Evolutionary conservation across 2,329 filamentous ascomycete genomes (phyloP).

Genomic region (Lecanicillium sp.): DNA sequence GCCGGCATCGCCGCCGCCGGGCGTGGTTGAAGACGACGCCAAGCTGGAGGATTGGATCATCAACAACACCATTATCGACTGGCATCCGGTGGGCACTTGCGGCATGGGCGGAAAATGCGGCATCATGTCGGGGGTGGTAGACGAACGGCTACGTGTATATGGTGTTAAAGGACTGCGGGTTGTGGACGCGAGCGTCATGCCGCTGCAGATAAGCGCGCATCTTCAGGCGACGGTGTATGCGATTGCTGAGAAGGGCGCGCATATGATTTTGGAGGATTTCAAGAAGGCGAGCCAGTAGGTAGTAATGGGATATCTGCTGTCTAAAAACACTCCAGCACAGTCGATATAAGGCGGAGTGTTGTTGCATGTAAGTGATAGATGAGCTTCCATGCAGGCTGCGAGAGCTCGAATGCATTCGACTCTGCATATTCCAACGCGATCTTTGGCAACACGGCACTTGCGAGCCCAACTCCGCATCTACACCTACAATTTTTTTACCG

Average conservation of each 20-base stretch:
- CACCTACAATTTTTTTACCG: no score
- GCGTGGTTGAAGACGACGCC: conserved; percentile 10
- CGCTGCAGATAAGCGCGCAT: conserved; percentile 20
- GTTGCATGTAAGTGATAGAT: no score
- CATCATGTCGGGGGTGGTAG: conserved; percentile 22
- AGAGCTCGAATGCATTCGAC: no score
- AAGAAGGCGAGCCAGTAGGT: no score
- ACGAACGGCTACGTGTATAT: conserved; percentile 21
- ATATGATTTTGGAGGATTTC: conserved; percentile 20
- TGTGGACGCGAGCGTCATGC: conserved; percentile 22
- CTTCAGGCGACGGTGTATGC: conserved; percentile 21
- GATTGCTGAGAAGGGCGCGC: conserved; percentile 23
- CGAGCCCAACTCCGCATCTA: no score
- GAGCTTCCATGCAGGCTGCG: no score
- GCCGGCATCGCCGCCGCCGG: conserved; percentile 16
- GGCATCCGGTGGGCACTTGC: conserved; percentile 33
- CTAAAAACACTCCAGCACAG: no score
- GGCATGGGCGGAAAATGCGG: conserved; percentile 22
- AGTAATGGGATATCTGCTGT: no score
- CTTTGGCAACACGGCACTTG: no score
- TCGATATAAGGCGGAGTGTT: no score
- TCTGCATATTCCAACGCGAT: no score
- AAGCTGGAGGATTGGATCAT: conserved; percentile 18
- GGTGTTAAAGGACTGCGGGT: conserved; percentile 19
- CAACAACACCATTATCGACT: conserved; percentile 21